Conservation (phyloP, 2,329 filamentous ascomycete genomes). For the Exophiala oligosperma region DNA sequence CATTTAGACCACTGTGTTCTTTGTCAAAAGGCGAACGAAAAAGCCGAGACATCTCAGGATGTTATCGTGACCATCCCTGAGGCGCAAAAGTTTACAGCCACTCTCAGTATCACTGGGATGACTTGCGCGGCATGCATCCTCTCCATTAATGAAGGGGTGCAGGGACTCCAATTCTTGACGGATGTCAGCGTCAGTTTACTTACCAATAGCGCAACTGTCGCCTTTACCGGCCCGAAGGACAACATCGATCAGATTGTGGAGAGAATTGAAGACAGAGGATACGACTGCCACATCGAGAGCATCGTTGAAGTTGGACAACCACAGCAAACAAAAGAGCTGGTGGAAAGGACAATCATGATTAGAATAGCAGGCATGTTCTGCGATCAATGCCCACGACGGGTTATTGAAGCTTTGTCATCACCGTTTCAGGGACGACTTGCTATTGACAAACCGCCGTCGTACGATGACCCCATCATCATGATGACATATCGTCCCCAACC, state of each 20-base stretch:
- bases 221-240: conserved; percentile 47
- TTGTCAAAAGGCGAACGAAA: conserved; percentile 10
- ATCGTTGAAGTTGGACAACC: too few relatives aligned
- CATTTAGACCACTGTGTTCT: conserved; percentile 26
- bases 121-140: conserved; percentile 57
- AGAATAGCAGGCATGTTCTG: too few relatives aligned
- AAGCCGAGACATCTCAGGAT: conserved; percentile 7
- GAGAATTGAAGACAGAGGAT: conserved; percentile 54
- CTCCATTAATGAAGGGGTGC: conserved; percentile 47
- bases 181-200: conserved; percentile 52
- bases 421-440: too few relatives aligned
- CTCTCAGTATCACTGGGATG: conserved; percentile 55
- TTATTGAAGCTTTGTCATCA: too few relatives aligned
- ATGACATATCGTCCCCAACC: too few relatives aligned
- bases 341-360: too few relatives aligned
- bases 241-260: conserved; percentile 48
- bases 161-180: conserved; percentile 46
- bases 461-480: too few relatives aligned
- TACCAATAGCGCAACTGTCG: conserved; percentile 50
- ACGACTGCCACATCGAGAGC: too few relatives aligned
- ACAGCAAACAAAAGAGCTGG: too few relatives aligned
- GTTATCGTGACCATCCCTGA: conserved; percentile 10
- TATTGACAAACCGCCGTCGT: too few relatives aligned
- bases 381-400: too few relatives aligned
- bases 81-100: conserved; percentile 35